Conservation (phyloP, 805 yeast species). For the Brettanomyces nanus region DNA sequence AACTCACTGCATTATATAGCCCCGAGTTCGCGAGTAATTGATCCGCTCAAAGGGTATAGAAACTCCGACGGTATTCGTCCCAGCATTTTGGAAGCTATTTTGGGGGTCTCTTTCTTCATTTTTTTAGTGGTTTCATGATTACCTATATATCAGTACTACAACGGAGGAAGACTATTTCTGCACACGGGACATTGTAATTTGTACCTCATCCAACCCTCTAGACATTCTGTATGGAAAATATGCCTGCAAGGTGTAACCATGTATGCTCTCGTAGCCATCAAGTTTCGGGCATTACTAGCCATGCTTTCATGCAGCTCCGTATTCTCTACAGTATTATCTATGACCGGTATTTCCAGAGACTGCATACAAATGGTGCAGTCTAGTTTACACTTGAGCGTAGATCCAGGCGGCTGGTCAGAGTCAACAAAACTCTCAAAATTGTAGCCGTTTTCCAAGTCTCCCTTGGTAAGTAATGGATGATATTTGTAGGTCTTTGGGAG, state of each 20-base stretch:
- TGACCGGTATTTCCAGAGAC: slow-evolving; percentile 52
- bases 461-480: slow-evolving; percentile 55
- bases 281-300: slow-evolving; percentile 12
- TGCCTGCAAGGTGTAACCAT: slow-evolving; percentile 92
- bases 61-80: too few species aligned
- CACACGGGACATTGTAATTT: slow-evolving; percentile 93
- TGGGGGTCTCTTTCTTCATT: neutral
- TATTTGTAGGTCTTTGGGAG: slow-evolving; percentile 82
- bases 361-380: slow-evolving; percentile 92
- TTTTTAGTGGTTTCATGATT: neutral
- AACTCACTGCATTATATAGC: too few species aligned
- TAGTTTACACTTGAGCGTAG: slow-evolving; percentile 37
- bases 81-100: too few species aligned
- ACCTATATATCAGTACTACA: slow-evolving; percentile 27
- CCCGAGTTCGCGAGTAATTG: too few species aligned
- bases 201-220: slow-evolving; percentile 90
- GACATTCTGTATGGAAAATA: slow-evolving; percentile 81
- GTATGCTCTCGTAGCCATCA: slow-evolving; percentile 36
- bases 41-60: too few species aligned
- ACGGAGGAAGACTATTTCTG: slow-evolving; percentile 76
- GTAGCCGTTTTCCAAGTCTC: slow-evolving; percentile 57
- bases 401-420: slow-evolving; percentile 15
- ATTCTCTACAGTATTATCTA: slow-evolving; percentile 11
- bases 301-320: slow-evolving; percentile 5
- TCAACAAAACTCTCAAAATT: slow-evolving; percentile 37